phyloP scores from a whole-genome alignment of 164 flowering plant species.

The Vitis rotundifolia region DNA sequence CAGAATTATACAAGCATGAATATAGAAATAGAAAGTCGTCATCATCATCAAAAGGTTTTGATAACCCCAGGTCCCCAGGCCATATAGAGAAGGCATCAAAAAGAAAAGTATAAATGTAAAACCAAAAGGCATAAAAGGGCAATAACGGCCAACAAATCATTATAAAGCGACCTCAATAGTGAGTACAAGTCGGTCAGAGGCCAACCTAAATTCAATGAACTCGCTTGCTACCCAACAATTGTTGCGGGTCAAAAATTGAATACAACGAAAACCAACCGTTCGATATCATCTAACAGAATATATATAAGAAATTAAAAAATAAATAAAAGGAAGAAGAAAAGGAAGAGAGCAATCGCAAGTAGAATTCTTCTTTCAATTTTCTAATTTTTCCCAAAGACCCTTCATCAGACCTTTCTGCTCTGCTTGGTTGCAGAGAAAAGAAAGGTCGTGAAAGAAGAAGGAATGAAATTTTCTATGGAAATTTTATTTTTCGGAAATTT shows the following conservation, averaged over 20 bases:
- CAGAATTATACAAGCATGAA: too few relatives aligned
- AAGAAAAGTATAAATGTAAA: background rate
- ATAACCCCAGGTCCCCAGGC: too few relatives aligned
- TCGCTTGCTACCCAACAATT: background rate
- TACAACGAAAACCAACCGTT: background rate
- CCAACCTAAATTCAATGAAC: background rate
- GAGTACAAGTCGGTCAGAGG: background rate
- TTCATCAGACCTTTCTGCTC: too few relatives aligned
- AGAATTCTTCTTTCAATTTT: too few relatives aligned
- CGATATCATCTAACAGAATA: background rate
- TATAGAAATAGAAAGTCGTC: too few relatives aligned
- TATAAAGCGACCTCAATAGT: background rate
- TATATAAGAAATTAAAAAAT: too few relatives aligned
- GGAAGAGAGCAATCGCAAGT: too few relatives aligned
- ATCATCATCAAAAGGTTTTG: too few relatives aligned
- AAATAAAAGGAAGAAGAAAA: too few relatives aligned
- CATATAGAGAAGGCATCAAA: background rate
- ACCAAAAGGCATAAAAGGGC: background rate
- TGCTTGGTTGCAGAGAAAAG: background rate
- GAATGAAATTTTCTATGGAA: background rate
- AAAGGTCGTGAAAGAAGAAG: background rate
- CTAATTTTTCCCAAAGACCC: too few relatives aligned
- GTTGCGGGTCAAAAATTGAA: background rate
- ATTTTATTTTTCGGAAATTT: background rate
- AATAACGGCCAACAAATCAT: conserved; percentile 2